Conservation (phyloP, 768 basidiomycete genomes). For the Xerocomellus amylosporus region DNA sequence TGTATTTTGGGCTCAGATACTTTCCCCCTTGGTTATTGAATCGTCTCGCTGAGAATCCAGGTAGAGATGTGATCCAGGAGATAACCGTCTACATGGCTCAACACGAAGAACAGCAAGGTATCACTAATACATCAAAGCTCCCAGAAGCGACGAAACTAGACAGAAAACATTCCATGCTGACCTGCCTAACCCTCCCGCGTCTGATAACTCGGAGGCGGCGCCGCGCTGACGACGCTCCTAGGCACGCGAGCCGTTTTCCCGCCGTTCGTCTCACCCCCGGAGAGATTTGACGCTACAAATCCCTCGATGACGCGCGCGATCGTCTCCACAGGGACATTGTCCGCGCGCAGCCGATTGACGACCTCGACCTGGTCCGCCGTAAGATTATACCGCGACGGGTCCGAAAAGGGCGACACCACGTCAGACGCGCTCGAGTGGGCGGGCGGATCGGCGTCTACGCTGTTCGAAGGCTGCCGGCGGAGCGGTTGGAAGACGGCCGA, state of each 20-base stretch:
- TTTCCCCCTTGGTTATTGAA: neutral
- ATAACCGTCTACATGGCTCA: neutral
- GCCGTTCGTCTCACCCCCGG: neutral
- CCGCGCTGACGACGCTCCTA: constrained; percentile 3
- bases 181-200: neutral
- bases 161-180: too few species aligned
- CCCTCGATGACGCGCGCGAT: constrained; percentile 16
- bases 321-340: constrained; percentile 14
- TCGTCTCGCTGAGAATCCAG: neutral
- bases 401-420: neutral
- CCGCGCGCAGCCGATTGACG: constrained; percentile 8
- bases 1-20: neutral
- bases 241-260: neutral
- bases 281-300: neutral
- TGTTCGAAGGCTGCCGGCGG: neutral
- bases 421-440: neutral
- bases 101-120: neutral
- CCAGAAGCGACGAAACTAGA: neutral
- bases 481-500: constrained; percentile 2
- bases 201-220: constrained; percentile 23
- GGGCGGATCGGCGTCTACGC: neutral
- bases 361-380: constrained; percentile 13
- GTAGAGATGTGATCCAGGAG: too few species aligned
- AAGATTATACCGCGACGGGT: constrained; percentile 2
- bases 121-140: neutral